Evolutionary conservation across 306 rosid species (phyloP).

Genomic region (Mimosa pudica): DNA sequence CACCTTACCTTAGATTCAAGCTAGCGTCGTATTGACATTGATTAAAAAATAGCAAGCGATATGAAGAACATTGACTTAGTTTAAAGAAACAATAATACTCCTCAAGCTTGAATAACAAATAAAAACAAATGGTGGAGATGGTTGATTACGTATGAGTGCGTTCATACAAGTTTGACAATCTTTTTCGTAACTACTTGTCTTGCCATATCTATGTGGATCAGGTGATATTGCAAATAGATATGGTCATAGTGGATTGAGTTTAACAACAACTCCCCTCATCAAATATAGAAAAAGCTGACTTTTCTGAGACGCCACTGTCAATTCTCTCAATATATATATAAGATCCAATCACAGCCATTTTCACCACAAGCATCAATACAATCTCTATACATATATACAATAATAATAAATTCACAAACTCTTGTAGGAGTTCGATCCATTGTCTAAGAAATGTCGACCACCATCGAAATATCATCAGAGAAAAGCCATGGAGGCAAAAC

Average conservation of each 20-base stretch:
- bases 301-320: conserved; percentile 4
- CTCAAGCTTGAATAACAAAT: background rate
- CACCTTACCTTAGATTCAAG: background rate
- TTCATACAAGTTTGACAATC: background rate
- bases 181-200: conserved; percentile 21
- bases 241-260: conserved; percentile 41
- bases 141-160: conserved; percentile 4
- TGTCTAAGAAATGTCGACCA: conserved; percentile 48
- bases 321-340: conserved; percentile 38
- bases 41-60: background rate
- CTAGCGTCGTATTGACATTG: background rate
- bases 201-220: background rate
- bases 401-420: background rate
- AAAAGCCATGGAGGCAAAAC: conserved; percentile 44
- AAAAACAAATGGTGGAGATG: background rate
- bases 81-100: background rate
- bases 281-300: conserved; percentile 15
- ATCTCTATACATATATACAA: conserved; percentile 49
- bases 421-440: background rate
- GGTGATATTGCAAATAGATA: background rate
- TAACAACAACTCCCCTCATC: conserved; percentile 46
- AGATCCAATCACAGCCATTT: conserved; percentile 31
- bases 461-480: conserved; percentile 55
- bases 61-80: background rate
- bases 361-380: conserved; percentile 30